Percentiles rank a stretch among this genome's conserved stretches.
Evolutionary conservation across 768 basidiomycete species (phyloP).

Genomic region (Lactarius deliciosus): DNA sequence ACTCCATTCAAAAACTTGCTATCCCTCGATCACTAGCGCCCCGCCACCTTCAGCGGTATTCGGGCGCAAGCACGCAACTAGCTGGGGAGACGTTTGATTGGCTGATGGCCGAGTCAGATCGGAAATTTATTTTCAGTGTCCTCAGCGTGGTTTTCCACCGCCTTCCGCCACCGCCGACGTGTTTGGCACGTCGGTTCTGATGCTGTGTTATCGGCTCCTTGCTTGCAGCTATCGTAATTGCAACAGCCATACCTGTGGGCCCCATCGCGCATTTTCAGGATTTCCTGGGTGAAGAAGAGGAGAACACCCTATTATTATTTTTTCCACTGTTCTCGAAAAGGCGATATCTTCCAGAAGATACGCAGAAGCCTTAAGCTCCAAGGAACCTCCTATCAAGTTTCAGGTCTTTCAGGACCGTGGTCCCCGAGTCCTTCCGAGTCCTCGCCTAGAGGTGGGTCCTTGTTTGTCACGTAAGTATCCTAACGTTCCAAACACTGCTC

Average conservation of each 20-base stretch:
- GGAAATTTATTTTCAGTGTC: not conserved
- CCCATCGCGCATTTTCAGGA: not conserved
- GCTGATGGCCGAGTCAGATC: not conserved
- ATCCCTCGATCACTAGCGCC: not conserved
- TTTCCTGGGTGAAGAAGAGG: too few relatives aligned
- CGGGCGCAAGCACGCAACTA: not conserved
- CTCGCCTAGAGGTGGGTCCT: not conserved
- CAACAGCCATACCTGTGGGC: not conserved
- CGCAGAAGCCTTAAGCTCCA: not conserved
- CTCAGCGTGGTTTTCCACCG: not conserved
- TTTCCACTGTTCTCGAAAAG: not conserved
- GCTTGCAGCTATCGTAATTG: not conserved
- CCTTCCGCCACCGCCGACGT: not conserved
- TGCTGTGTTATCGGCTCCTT: not conserved
- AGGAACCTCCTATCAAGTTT: too few relatives aligned
- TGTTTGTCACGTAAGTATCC: not conserved
- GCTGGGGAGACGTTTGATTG: not conserved
- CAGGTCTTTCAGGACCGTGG: too few relatives aligned
- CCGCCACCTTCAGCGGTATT: not conserved
- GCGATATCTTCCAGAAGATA: not conserved
- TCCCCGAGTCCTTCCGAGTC: not conserved
- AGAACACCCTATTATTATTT: too few relatives aligned
- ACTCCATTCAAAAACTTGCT: not conserved
- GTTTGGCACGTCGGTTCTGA: not conserved
- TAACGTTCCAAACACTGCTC: not conserved